These are phyloP conservation scores for Lachnellula arida DNA, from an alignment of 2,329 filamentous ascomycete species.

Conservation along the genomic window DNA sequence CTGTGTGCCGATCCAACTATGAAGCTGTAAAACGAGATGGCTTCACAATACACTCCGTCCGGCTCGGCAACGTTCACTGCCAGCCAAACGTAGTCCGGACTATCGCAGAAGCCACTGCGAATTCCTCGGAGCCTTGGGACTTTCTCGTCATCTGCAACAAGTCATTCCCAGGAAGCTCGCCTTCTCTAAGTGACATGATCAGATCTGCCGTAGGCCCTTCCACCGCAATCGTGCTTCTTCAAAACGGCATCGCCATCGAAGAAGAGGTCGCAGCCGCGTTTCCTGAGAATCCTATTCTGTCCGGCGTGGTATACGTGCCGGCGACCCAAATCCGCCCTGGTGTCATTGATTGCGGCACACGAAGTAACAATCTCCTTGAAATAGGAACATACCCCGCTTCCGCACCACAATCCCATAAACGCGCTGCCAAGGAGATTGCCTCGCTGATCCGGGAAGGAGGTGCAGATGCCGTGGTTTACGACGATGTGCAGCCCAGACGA, in stretches of 20 bases:
- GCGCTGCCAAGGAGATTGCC: conserved; percentile 8
- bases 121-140: conserved; percentile 9
- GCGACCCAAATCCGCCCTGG: conserved; percentile 47
- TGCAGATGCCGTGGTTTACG: conserved; percentile 44
- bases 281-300: conserved; percentile 48
- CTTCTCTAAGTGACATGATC: conserved; percentile 17
- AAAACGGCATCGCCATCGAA: conserved; percentile 60
- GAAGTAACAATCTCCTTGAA: conserved; percentile 49
- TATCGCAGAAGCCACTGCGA: conserved; percentile 11
- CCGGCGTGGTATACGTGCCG: conserved; percentile 49
- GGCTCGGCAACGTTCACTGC: conserved; percentile 12
- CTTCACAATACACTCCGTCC: conserved; percentile 20
- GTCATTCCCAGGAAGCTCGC: conserved; percentile 12
- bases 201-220: conserved; percentile 34
- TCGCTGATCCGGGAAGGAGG: conserved; percentile 34
- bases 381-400: conserved; percentile 34
- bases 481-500: conserved; percentile 51
- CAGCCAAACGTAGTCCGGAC: conserved; percentile 16
- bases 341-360: conserved; percentile 40
- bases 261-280: conserved; percentile 46
- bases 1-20: conserved; percentile 33
- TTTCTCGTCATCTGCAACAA: conserved; percentile 21
- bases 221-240: conserved; percentile 54
- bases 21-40: conserved; percentile 19
- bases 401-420: conserved; percentile 5